Conservation (phyloP, 1,284 basidiomycete species). For the Malassezia vespertilionis region DNA sequence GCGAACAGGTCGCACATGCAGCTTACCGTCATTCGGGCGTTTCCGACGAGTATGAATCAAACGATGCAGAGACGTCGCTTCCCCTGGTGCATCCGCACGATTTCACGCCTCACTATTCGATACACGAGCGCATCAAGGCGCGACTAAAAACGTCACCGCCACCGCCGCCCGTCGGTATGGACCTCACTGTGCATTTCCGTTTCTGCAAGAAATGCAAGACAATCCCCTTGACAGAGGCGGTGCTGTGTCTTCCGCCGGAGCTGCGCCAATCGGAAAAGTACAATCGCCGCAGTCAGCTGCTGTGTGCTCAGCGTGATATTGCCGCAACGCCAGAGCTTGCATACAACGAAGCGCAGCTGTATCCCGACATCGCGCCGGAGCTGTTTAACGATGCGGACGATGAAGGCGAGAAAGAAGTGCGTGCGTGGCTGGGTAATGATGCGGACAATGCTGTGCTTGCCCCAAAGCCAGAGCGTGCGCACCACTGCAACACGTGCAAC, state of each 20-base stretch:
- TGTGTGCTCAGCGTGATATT: background rate
- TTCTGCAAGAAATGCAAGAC: conserved; percentile 41
- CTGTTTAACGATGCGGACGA: conserved; percentile 25
- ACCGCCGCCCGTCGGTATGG: too few species aligned
- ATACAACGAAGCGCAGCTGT: background rate
- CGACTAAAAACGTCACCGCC: background rate
- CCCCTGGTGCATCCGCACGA: background rate
- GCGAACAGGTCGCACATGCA: background rate
- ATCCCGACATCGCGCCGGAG: background rate
- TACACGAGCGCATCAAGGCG: too few species aligned
- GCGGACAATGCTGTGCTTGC: conserved; percentile 41
- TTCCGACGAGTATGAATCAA: background rate
- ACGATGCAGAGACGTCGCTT: background rate
- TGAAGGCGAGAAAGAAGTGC: conserved; percentile 35
- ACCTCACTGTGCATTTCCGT: conserved; percentile 29
- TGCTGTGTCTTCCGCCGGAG: conserved; percentile 36
- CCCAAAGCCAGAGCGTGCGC: conserved; percentile 74
- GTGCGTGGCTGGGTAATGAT: conserved; percentile 33
- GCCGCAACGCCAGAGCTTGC: background rate
- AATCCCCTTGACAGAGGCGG: conserved; percentile 30
- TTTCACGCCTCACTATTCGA: too few species aligned
- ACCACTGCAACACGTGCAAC: conserved; percentile 89
- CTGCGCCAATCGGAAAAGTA: conserved; percentile 32
- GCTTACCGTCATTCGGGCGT: background rate
- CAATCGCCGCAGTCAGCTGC: conserved; percentile 12